Conservation (phyloP, 192 early-diverging fungal genomes). For the Coemansia sp. region DNA sequence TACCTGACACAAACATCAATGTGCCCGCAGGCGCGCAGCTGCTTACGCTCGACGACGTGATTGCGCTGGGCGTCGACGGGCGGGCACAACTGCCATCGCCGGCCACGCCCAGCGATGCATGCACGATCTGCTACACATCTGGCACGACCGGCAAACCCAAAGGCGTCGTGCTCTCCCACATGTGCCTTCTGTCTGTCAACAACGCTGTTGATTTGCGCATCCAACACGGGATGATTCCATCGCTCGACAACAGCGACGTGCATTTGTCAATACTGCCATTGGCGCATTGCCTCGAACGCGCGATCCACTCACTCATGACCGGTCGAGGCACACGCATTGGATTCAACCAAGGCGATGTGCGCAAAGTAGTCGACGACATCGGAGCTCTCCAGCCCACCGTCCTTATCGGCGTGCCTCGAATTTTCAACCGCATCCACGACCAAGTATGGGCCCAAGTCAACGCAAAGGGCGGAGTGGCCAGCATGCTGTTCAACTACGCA, state of each 20-base stretch:
- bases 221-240: conserved; percentile 18
- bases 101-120: conserved; percentile 18
- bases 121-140: conserved; percentile 85
- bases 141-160: conserved; percentile 94
- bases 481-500: conserved; percentile 73
- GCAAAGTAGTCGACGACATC: conserved; percentile 74
- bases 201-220: conserved; percentile 18
- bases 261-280: conserved; percentile 81
- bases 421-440: conserved; percentile 88
- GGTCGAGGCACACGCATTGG: conserved; percentile 64
- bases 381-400: conserved; percentile 69
- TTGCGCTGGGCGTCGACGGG: conserved; percentile 54
- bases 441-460: conserved; percentile 85
- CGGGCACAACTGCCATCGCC: conserved; percentile 59
- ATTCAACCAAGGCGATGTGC: conserved; percentile 57
- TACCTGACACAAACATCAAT: conserved; percentile 17
- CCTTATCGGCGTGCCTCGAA: conserved; percentile 79
- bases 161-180: conserved; percentile 84
- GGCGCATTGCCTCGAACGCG: conserved; percentile 86
- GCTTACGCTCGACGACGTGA: conserved; percentile 62
- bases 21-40: conserved; percentile 49
- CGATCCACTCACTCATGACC: conserved; percentile 66
- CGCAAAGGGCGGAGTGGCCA: conserved; percentile 72
- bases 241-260: conserved; percentile 57
- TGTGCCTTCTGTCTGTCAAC: conserved; percentile 72